Conservation (phyloP, 495 filamentous ascomycete genomes). For the Pseudomonodictys pantanalensis region DNA sequence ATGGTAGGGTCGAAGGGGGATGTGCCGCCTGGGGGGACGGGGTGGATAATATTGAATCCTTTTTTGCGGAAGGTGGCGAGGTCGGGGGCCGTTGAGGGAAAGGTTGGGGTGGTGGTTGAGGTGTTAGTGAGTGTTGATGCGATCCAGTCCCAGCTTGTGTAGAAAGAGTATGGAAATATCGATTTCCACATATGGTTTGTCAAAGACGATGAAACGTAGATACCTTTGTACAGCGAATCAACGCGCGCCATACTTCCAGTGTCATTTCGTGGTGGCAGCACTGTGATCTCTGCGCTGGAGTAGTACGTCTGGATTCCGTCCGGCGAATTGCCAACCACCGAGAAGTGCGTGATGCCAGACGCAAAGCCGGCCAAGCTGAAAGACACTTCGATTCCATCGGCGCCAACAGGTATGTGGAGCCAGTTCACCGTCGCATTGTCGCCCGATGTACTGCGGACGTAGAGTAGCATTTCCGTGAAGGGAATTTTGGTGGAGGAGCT, state of each 20-base stretch:
- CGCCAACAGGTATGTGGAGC: constrained; percentile 9
- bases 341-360: constrained; percentile 12
- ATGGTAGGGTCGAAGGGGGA: constrained; percentile 31
- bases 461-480: constrained; percentile 23
- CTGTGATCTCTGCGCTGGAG: constrained; percentile 49
- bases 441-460: constrained; percentile 40
- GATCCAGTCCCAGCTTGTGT: constrained; percentile 58
- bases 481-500: not conserved
- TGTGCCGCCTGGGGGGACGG: constrained; percentile 43
- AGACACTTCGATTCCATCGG: constrained; percentile 3
- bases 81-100: constrained; percentile 31
- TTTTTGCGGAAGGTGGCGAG: constrained; percentile 49
- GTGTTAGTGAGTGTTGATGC: constrained; percentile 26
- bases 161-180: constrained; percentile 63
- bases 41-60: constrained; percentile 56
- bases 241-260: constrained; percentile 60
- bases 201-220: constrained; percentile 44
- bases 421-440: constrained; percentile 28
- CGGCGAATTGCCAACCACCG: constrained; percentile 30
- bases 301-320: constrained; percentile 43
- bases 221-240: constrained; percentile 58
- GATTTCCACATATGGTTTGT: constrained; percentile 47
- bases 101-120: constrained; percentile 12
- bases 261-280: constrained; percentile 55
- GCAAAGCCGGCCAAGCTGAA: not conserved